Evolutionary conservation across 352 stramenopile species (phyloP).

Genomic region (Blastocystis sp.): DNA sequence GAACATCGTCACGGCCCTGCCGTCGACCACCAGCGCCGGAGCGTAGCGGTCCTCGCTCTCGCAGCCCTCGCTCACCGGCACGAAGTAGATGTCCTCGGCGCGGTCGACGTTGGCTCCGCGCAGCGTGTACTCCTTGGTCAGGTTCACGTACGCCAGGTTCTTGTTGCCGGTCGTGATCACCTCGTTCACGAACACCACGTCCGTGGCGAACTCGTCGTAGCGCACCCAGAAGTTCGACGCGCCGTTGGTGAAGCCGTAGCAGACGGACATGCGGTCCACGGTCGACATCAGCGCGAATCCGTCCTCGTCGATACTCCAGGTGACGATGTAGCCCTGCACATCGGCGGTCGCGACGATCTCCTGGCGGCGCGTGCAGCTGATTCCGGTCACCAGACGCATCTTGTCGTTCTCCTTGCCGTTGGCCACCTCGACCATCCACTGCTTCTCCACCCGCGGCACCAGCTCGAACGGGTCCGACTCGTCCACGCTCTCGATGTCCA

Average conservation of each 20-base stretch:
- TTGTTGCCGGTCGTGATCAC: conserved; percentile 29
- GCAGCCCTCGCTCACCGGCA: background rate
- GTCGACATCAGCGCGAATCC: background rate
- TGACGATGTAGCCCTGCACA: conserved; percentile 3
- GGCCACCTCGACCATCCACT: conserved; percentile 15
- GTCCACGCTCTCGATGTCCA: background rate
- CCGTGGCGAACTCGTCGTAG: conserved; percentile 12
- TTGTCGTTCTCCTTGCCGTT: background rate
- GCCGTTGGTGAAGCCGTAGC: conserved; percentile 42
- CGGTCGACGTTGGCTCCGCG: background rate
- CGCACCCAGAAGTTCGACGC: conserved; percentile 18
- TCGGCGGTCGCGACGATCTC: background rate
- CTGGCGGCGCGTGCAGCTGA: background rate
- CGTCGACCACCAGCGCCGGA: background rate
- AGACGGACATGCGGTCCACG: background rate
- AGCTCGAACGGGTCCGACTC: background rate
- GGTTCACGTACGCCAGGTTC: background rate
- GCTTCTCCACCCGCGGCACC: background rate
- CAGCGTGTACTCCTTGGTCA: conserved; percentile 33
- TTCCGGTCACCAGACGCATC: conserved; percentile 37
- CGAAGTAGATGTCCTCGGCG: background rate
- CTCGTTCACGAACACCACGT: conserved; percentile 29
- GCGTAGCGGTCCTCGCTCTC: background rate
- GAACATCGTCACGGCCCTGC: conserved; percentile 2
- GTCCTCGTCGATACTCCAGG: background rate